phyloP scores from a whole-genome alignment of 202 grass and related monocot species.

The Dendrocalamus latiflorus region DNA sequence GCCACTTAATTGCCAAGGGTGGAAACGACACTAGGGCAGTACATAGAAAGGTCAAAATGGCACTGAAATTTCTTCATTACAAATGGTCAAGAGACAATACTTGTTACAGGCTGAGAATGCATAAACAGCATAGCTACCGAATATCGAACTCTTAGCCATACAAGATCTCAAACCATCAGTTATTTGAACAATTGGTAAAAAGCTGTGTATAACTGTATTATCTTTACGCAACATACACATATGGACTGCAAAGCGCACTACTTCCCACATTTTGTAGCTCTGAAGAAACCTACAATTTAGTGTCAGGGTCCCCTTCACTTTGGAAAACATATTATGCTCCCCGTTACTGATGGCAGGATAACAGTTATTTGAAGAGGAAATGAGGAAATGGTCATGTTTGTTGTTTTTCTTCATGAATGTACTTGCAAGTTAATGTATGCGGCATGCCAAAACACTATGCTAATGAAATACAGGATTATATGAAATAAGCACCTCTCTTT shows the following conservation, averaged over 20 bases:
- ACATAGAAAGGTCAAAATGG: background rate
- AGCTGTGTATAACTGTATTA: background rate
- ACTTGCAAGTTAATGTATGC: background rate
- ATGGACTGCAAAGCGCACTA: background rate
- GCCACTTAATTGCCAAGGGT: too few relatives aligned
- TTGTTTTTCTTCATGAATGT: background rate
- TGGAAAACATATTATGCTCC: background rate
- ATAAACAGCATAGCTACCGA: too few relatives aligned
- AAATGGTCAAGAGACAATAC: background rate
- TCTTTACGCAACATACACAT: background rate
- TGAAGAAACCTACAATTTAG: background rate
- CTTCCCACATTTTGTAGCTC: too few relatives aligned
- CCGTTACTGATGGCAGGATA: background rate
- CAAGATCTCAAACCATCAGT: background rate
- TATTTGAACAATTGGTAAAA: too few relatives aligned
- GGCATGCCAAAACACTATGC: background rate
- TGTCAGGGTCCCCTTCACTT: background rate
- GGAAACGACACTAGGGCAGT: background rate
- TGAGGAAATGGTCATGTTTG: background rate
- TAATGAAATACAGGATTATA: background rate
- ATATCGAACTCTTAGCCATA: background rate
- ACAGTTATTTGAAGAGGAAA: background rate
- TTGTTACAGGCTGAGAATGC: background rate
- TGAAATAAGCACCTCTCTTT: slow-evolving; percentile 62
- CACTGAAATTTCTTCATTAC: background rate